A percentile compares a stretch with the other conserved stretches of the same genome.
Conservation (phyloP, 2,329 filamentous ascomycete genomes). For the Chrysoporthe cubensis region DNA sequence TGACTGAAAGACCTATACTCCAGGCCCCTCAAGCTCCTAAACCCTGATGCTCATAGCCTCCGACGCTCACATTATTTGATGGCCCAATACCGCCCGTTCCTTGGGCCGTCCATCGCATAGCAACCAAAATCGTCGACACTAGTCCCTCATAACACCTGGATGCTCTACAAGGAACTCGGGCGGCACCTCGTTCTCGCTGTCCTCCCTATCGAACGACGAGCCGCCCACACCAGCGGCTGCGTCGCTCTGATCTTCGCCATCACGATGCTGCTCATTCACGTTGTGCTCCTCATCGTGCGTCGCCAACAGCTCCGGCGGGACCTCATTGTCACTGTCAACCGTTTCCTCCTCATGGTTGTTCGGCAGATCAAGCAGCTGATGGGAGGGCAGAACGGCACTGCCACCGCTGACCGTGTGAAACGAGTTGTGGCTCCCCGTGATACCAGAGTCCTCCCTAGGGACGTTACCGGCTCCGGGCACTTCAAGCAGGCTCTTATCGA, state of each 20-base stretch:
- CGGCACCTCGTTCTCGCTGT: conserved; percentile 55
- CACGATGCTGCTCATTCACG: conserved; percentile 20
- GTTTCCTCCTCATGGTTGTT: conserved; percentile 30
- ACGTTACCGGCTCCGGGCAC: conserved; percentile 14
- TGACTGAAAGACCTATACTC: neutral
- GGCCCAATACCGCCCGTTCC: neutral
- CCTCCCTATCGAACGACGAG: conserved; percentile 33
- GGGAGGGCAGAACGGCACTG: conserved; percentile 38
- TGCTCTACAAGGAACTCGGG: conserved; percentile 57
- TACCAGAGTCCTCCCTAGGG: conserved; percentile 22
- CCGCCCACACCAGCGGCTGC: neutral
- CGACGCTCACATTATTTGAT: neutral
- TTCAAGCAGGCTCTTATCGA: conserved; percentile 30
- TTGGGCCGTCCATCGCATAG: neutral
- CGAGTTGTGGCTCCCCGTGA: conserved; percentile 20
- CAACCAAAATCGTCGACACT: neutral
- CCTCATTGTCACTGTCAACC: conserved; percentile 44
- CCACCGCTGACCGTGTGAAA: conserved; percentile 34
- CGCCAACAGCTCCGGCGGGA: conserved; percentile 46
- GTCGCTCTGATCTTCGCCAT: neutral
- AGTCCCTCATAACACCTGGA: conserved; percentile 25
- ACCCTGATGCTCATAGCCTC: neutral
- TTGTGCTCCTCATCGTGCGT: conserved; percentile 35
- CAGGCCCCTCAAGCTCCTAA: neutral
- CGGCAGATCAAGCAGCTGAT: conserved; percentile 31